Base-by-base conservation (phyloP, 2,329 filamentous ascomycete species). In the Calonectria montana region DNA sequence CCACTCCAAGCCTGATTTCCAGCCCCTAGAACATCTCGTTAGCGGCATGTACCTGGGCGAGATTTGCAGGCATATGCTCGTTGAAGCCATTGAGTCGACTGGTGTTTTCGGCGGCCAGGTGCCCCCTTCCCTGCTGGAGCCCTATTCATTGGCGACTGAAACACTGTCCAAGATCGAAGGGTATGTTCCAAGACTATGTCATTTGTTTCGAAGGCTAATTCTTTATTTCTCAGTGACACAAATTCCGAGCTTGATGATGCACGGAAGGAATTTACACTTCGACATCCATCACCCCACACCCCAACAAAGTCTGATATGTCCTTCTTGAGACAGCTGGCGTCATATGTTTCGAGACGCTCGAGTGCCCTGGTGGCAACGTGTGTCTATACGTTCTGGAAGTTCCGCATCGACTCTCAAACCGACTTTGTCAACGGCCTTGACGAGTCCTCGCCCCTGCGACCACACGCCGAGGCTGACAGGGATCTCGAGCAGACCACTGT, bases 1-100 rank as follows among this genome's bases (percentile, higher is more conserved):
- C 0, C 91, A 91, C 73, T 84, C 88, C 15, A 83, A 85, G 65
- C 91, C 91, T 0, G 87, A 89, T 27, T 92, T 92, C 73, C 91
- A 92, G 75, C 91, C 91, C 0, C 80, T 92, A 13, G 91, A 92
- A 80, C 86, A 91, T 73, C 84, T 93, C 73, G 88, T 92, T 48
- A 90, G 90, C 75, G 92, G 92, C 41, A 90, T 89, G 77, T 93
- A 94, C 78, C 82, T 94, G 2, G 92, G 92, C 59, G 92, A 94
- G 81, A 88, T 93, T 57, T 89, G 87, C 75, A 86, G 92, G 21
- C 81, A 91, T 15, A 86, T 87, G 0, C 82, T 92, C 50, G 73
- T 91, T 25, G 91, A 93, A 72, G 91, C 90, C 0, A 87, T 92
- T 59, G 82, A 87, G 68, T 86, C 84, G 0, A 86, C 87, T 0